A percentile compares a stretch with the other conserved stretches of the same genome.
phyloP scores from a whole-genome alignment of 1,284 basidiomycete species.

The Acaromyces ingoldii region DNA sequence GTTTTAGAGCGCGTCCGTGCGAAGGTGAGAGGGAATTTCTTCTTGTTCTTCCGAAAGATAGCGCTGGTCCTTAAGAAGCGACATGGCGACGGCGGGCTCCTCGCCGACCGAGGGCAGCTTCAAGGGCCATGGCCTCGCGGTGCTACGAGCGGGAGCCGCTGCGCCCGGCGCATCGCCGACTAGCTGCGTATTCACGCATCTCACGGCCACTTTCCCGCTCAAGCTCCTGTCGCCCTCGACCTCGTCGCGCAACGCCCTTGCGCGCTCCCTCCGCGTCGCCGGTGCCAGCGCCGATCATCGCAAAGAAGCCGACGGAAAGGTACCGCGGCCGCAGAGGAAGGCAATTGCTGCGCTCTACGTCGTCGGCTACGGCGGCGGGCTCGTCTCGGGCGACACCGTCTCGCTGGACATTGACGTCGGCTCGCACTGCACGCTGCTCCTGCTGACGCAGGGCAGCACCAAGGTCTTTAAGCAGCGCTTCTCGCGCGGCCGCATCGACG shows the following conservation, averaged over 20 bases:
- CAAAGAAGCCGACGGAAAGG: conserved; percentile 1
- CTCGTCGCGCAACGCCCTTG: conserved; percentile 48
- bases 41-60: too few species aligned
- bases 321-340: conserved; percentile 52
- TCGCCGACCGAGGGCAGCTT: too few species aligned
- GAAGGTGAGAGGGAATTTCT: too few species aligned
- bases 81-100: too few species aligned
- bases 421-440: conserved; percentile 58
- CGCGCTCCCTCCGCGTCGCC: neutral
- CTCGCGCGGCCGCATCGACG: neutral
- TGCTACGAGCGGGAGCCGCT: too few species aligned
- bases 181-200: conserved; percentile 60
- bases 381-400: conserved; percentile 80
- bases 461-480: conserved; percentile 44
- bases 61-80: too few species aligned
- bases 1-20: too few species aligned
- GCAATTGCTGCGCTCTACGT: conserved; percentile 70
- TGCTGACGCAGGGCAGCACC: conserved; percentile 71
- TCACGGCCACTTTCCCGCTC: conserved; percentile 79
- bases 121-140: too few species aligned
- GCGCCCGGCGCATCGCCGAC: too few species aligned
- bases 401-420: conserved; percentile 64
- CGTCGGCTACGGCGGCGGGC: conserved; percentile 84
- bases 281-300: neutral
- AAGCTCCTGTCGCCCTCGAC: conserved; percentile 73